Conservation (phyloP, 305 asterid species). For the Solanum hybrid region DNA sequence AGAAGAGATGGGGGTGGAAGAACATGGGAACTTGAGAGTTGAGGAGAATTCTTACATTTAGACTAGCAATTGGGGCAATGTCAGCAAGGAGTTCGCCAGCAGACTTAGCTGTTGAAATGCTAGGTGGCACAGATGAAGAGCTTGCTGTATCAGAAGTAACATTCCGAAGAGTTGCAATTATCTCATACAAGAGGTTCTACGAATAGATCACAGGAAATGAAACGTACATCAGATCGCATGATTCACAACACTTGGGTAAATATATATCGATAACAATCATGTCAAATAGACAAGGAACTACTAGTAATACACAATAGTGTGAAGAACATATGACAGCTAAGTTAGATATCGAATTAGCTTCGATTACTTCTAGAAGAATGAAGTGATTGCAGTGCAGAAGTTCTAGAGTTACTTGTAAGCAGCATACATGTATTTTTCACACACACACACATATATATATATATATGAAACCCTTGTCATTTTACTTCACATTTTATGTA, state of each 20-base stretch:
- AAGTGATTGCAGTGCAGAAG: not conserved
- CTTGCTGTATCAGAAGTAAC: slow-evolving; percentile 66
- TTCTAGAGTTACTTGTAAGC: not conserved
- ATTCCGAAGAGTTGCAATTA: slow-evolving; percentile 77
- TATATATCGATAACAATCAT: not conserved
- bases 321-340: not conserved
- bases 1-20: slow-evolving; percentile 1
- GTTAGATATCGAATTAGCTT: not conserved
- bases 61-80: slow-evolving; percentile 60
- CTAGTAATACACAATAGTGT: not conserved
- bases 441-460: too few relatives aligned
- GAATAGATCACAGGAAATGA: slow-evolving; percentile 9
- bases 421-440: not conserved
- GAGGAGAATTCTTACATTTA: slow-evolving; percentile 20
- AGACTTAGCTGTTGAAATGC: slow-evolving; percentile 51
- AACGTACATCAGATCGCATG: slow-evolving; percentile 16
- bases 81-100: slow-evolving; percentile 74
- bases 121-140: slow-evolving; percentile 69
- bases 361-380: not conserved
- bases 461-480: not conserved
- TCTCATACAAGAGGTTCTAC: slow-evolving; percentile 75
- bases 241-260: not conserved
- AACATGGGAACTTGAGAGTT: not conserved
- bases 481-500: too few relatives aligned
- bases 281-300: not conserved